Percentiles rank a stretch among this genome's conserved stretches.
These are phyloP conservation scores for Brassica cretica DNA, from an alignment of 345 rosid genomes.

Conservation along the genomic window DNA sequence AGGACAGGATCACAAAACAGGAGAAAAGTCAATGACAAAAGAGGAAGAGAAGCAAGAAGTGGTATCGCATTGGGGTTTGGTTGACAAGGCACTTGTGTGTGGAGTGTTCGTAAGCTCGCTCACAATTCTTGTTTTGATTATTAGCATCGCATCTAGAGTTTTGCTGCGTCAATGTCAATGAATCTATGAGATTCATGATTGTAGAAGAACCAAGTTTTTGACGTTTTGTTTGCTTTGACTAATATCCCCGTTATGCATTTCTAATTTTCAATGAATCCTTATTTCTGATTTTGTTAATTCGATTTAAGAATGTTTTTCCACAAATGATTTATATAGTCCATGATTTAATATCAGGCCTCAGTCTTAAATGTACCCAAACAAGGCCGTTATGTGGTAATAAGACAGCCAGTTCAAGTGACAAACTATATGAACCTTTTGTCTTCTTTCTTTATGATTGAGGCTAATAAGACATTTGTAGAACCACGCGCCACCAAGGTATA, in stretches of 20 bases:
- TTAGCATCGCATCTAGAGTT: constrained; percentile 49
- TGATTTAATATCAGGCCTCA: background rate
- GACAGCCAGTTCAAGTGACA: too few species aligned
- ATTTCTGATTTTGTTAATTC: background rate
- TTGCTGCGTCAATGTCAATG: constrained; percentile 28
- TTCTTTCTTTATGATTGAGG: constrained; percentile 21
- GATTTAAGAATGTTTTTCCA: background rate
- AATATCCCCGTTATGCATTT: background rate
- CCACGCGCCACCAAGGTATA: constrained; percentile 75
- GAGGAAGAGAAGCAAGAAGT: constrained; percentile 43
- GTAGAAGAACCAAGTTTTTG: background rate
- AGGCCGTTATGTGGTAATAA: too few species aligned
- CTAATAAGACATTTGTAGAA: constrained; percentile 57
- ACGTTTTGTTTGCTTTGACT: background rate
- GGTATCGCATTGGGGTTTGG: constrained; percentile 43
- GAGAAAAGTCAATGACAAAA: constrained; percentile 27
- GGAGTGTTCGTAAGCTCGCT: constrained; percentile 65
- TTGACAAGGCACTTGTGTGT: constrained; percentile 63
- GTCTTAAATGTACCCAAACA: too few species aligned
- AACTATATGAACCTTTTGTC: too few species aligned
- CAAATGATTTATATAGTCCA: background rate
- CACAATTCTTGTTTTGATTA: constrained; percentile 48
- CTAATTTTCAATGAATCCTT: background rate
- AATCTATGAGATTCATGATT: background rate
- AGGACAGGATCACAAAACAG: constrained; percentile 28